Evolutionary conservation across 352 stramenopile species (phyloP).

Genomic region (Phytopythium sindhum): DNA sequence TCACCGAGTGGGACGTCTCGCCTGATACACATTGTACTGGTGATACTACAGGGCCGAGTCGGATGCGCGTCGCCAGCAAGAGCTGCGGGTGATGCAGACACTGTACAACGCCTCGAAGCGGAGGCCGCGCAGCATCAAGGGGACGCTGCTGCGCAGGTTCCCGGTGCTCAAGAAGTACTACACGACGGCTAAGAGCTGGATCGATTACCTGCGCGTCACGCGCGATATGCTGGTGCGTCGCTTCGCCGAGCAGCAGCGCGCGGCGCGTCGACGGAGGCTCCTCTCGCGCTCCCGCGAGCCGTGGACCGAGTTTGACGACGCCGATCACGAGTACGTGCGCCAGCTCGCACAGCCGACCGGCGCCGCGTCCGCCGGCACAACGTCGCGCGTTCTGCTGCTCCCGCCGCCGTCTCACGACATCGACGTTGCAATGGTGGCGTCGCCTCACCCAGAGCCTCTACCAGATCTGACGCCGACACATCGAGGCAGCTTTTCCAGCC

Average conservation of each 20-base stretch:
- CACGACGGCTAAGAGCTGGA: constrained; percentile 22
- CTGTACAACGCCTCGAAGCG: constrained; percentile 41
- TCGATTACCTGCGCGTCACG: constrained; percentile 23
- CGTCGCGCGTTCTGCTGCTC: not conserved
- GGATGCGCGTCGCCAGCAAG: constrained; percentile 30
- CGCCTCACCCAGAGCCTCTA: not conserved
- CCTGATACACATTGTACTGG: not conserved
- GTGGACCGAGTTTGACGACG: constrained; percentile 45
- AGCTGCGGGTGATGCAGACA: constrained; percentile 41
- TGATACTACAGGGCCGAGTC: not conserved
- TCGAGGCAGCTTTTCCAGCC: constrained; percentile 37
- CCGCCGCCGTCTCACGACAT: not conserved
- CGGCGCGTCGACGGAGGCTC: constrained; percentile 21
- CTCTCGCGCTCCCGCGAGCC: constrained; percentile 8
- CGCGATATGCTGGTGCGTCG: constrained; percentile 13
- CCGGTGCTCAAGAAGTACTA: constrained; percentile 35
- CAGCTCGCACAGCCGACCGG: constrained; percentile 19
- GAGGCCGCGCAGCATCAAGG: constrained; percentile 34
- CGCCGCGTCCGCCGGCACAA: not conserved
- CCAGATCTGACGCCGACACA: constrained; percentile 36
- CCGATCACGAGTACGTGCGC: constrained; percentile 45
- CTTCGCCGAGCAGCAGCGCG: constrained; percentile 13
- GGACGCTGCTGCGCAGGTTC: constrained; percentile 32
- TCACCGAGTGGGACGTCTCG: not conserved
- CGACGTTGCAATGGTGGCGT: not conserved